These are phyloP conservation scores for Triticum monococcum DNA, from an alignment of 176 grass and related monocot species.

Conservation along the genomic window DNA sequence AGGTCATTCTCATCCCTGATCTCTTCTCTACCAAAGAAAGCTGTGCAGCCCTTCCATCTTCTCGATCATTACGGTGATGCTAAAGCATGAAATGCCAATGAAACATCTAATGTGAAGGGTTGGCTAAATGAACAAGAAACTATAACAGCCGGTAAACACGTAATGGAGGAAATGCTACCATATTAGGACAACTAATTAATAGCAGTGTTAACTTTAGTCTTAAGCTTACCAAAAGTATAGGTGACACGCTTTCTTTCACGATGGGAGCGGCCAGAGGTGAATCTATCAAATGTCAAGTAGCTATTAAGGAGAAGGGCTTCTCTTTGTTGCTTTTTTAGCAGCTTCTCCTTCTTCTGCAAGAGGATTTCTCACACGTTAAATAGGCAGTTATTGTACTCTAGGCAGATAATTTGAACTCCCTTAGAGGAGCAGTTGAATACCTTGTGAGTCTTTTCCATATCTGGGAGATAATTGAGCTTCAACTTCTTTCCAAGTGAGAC, in stretches of 20 bases:
- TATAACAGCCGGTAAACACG: neutral
- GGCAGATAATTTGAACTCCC: constrained; percentile 28
- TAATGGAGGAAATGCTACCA: neutral
- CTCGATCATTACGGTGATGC: neutral
- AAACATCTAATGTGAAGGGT: constrained; percentile 9
- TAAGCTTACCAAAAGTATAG: constrained; percentile 89
- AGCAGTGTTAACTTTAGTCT: neutral
- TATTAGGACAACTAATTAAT: constrained; percentile 1
- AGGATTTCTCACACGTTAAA: constrained; percentile 13
- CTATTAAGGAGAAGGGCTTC: constrained; percentile 89
- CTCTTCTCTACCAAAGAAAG: neutral
- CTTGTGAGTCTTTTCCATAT: constrained; percentile 93
- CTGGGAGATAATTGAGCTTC: constrained; percentile 85
- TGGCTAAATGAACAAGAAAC: constrained; percentile 4
- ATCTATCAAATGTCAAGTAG: constrained; percentile 67
- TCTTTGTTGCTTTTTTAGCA: constrained; percentile 94
- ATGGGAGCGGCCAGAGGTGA: constrained; percentile 78
- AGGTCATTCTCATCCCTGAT: neutral
- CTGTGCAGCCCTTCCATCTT: neutral
- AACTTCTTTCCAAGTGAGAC: constrained; percentile 91
- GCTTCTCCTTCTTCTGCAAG: constrained; percentile 85
- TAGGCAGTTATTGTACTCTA: neutral
- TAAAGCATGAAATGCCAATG: constrained; percentile 2
- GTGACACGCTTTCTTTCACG: constrained; percentile 90
- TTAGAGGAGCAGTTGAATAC: constrained; percentile 49